Evolutionary conservation across 257 asterid species (phyloP).

Genomic region (Salvia splendens): DNA sequence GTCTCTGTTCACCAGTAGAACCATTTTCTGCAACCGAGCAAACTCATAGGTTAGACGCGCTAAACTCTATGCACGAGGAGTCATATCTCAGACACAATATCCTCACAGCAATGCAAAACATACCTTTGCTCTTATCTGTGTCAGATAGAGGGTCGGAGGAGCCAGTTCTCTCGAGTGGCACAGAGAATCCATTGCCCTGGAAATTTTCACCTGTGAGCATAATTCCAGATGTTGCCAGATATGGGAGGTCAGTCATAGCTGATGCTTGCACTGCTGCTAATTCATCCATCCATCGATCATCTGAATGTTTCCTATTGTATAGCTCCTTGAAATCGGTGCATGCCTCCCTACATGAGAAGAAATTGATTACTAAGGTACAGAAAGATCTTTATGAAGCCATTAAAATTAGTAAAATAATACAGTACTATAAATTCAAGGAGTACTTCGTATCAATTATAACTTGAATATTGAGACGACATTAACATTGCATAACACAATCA

Average conservation of each 20-base stretch:
- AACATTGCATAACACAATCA: not conserved
- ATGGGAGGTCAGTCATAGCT: slow-evolving; percentile 52
- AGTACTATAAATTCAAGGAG: too few relatives aligned
- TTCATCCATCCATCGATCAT: slow-evolving; percentile 83
- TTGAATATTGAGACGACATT: not conserved
- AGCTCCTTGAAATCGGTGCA: slow-evolving; percentile 78
- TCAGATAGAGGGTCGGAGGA: slow-evolving; percentile 52
- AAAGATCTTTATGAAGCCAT: not conserved
- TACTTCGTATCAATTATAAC: too few relatives aligned
- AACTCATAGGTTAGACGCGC: slow-evolving; percentile 17
- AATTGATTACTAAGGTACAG: not conserved
- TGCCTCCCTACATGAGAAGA: slow-evolving; percentile 56
- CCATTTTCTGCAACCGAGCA: slow-evolving; percentile 46
- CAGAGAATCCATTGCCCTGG: slow-evolving; percentile 31
- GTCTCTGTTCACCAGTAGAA: slow-evolving; percentile 42
- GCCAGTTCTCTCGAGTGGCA: slow-evolving; percentile 39
- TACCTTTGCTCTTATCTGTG: slow-evolving; percentile 57
- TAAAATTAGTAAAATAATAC: too few relatives aligned
- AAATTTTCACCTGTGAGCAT: slow-evolving; percentile 56
- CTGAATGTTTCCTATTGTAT: slow-evolving; percentile 71
- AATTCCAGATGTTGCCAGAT: slow-evolving; percentile 58
- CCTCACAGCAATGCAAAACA: slow-evolving; percentile 13
- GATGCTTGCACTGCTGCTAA: slow-evolving; percentile 80
- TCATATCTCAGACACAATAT: not conserved
- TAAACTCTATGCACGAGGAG: not conserved